Base-by-base conservation (phyloP, 23 red algal genomes). In the Gracilariopsis chorda region DNA sequence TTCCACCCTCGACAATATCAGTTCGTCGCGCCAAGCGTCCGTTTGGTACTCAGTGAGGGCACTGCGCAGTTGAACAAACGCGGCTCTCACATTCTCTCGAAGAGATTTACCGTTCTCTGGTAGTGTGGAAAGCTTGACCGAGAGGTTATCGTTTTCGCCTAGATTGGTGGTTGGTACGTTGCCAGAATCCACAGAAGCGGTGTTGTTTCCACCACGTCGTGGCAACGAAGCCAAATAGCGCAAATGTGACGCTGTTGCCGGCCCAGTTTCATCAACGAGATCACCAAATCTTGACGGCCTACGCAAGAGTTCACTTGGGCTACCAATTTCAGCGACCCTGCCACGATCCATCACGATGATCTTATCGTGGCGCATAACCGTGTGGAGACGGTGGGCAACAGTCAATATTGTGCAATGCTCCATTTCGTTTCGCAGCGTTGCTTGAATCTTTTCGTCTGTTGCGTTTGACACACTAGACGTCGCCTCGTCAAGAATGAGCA, bases 301-400 rank as follows among this genome's bases (percentile, higher is more conserved):
- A 32, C 56, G 76, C 13, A 96, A 20, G 7, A 99, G 87, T 29
- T 83, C 78, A 32, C 64, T 89, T 8, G 97, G 97, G 52, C 43
- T 24, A 7, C 86, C 97, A 51, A 71, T 86, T 56, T 99, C 97
- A 1, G 79, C 90, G 1, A 99, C 88, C 27, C 82, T 81, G 45
- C 97, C 97, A 23, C 67, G 47, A 65, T 95, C 97, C 64, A 99
- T 83, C 23, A 93, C 97, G 0, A 99, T 84, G 52, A 98, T 92
- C 36, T 78, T 68, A 51, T 98, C 96, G 58, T 79, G 88, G 21
- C 86, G 80, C 46, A 98, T 90, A 9, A 98, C 88, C 10, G 89
- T 94, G 62, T 93, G 59, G 36, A 98, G 46, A 19, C 96, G 92
- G 47, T 98, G 96, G 14, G 96, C 96, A 58, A 98, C 94, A 16